Conservation (phyloP, 2,329 filamentous ascomycete species). For the Leptoxyphium fumago region DNA sequence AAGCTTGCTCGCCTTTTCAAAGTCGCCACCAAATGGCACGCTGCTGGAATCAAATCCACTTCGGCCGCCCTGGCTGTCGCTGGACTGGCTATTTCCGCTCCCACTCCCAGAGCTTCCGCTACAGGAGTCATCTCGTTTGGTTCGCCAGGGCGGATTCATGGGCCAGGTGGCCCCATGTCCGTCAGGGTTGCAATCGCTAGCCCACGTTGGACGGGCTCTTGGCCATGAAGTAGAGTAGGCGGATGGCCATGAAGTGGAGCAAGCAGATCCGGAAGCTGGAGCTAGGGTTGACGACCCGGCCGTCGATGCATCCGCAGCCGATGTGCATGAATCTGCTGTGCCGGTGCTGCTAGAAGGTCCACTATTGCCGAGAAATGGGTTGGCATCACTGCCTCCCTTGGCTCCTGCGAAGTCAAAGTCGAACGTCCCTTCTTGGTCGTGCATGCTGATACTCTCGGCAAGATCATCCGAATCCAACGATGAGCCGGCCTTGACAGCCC, state of each 20-base stretch:
- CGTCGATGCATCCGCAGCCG: neutral
- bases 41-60: neutral
- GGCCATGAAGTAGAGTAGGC: neutral
- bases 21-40: neutral
- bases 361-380: slow-evolving; percentile 24
- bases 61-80: neutral
- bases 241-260: neutral
- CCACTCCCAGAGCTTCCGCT: neutral
- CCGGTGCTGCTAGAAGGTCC: slow-evolving; percentile 3
- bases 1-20: slow-evolving; percentile 11
- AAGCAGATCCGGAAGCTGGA: neutral
- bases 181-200: neutral
- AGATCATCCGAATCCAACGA: slow-evolving; percentile 33
- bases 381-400: slow-evolving; percentile 33
- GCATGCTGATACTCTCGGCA: slow-evolving; percentile 29
- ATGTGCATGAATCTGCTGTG: neutral
- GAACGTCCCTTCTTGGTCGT: slow-evolving; percentile 29
- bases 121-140: neutral
- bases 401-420: slow-evolving; percentile 34
- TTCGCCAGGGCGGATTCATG: neutral
- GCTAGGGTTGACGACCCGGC: neutral
- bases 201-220: neutral
- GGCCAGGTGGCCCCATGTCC: neutral
- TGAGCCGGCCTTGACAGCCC: slow-evolving; percentile 31
- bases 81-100: neutral